Evolutionary conservation across 306 rosid genomes (phyloP), one percentile per base, ranked within the genome.

Genomic region (Vigna mungo): DNA sequence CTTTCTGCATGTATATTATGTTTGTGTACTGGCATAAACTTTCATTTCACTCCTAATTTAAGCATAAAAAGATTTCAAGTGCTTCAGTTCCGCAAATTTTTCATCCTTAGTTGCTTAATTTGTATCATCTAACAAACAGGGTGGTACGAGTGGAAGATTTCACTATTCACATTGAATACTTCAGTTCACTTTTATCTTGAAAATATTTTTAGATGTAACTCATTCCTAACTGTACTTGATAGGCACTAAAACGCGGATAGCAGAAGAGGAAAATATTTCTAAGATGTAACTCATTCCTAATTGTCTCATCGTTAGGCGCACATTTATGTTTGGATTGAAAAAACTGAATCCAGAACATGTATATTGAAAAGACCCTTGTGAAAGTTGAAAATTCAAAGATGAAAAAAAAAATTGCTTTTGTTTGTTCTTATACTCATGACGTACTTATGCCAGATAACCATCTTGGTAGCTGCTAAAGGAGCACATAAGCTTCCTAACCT

Each of bases 401-500:
- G 49, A 44, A 27, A 46, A 23, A 21, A 0, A 30, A 30, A 39
- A 60, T 65, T 21, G 61, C 27, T 17, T 37, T n/a, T 6, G 4
- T 66, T 61, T 63, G 27, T 66, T 39, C 76, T 82, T 52, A 4
- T 21, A 25, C 14, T 76, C 76, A 27, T 25, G 9, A 43, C 25
- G 39, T 68, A 41, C 37, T 39, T 59, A 61, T 81, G 12, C 59
- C 85, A 95, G 98, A 56, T 89, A 82, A 90, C 92, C 63, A 80
- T 95, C 48, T 89, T 95, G 92, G 92, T 87, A 79, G 97, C 97
- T 82, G 96, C 91, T 52, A 92, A 86, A 85, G 97, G 98, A 83
- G 91, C 75, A 65, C 91, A 86, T 83, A 92, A 92, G 82, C 84
- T 95, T 69, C 97, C 97, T 15, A 43, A 81, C 53, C 86, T 90